Evolutionary conservation across 129 eudicot species (phyloP).

Genomic region (Arctium lappa): DNA sequence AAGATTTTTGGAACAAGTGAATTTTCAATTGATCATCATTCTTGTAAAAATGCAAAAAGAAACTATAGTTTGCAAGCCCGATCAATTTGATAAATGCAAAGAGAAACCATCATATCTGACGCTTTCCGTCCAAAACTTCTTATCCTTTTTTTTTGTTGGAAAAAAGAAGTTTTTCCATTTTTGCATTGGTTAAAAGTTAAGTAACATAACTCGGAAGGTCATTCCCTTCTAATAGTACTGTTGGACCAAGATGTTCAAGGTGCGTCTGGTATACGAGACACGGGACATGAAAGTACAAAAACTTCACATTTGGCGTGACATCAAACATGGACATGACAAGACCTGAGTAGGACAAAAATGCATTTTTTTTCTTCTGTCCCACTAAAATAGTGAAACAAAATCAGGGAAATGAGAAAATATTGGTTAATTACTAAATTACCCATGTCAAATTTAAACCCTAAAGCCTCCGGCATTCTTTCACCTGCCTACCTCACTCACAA

Average conservation of each 20-base stretch:
- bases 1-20: neutral
- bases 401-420: no score
- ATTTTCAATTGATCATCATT: neutral
- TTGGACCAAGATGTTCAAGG: neutral
- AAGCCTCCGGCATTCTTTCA: neutral
- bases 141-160: neutral
- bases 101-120: neutral
- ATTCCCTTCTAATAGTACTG: neutral
- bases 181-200: neutral
- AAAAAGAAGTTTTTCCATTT: neutral
- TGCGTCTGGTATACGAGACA: no score
- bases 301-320: no score
- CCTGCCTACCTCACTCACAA: neutral
- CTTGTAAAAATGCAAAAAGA: neutral
- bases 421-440: neutral
- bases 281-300: no score
- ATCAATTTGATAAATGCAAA: neutral
- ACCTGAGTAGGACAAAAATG: no score
- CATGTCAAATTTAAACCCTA: neutral
- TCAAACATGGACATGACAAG: no score
- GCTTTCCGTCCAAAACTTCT: neutral
- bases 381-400: no score
- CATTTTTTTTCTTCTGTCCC: no score
- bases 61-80: neutral
- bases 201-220: no score